These are phyloP conservation scores for Eustoma russellianum DNA, from an alignment of 257 asterid species.

Conservation along the genomic window DNA sequence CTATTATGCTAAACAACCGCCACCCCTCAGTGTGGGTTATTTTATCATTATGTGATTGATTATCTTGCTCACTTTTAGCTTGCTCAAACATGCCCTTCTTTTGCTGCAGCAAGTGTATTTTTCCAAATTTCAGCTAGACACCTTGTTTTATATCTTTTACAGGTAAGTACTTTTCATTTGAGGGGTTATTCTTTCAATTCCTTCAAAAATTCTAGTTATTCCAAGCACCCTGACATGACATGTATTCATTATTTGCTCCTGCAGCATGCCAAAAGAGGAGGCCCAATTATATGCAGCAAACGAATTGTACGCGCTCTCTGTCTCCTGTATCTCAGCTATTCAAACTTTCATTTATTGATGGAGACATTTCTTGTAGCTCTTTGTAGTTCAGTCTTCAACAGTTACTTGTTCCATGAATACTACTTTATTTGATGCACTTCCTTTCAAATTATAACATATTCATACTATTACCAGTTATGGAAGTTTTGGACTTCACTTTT, in stretches of 20 bases:
- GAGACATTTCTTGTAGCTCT: no score
- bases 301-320: conserved; percentile 63
- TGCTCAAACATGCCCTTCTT: conserved; percentile 21
- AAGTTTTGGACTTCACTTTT: no score
- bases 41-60: conserved; percentile 1
- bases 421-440: no score
- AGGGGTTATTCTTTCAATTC: no score
- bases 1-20: conserved; percentile 76
- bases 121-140: conserved; percentile 76
- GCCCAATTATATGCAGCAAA: conserved; percentile 88
- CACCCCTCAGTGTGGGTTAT: conserved; percentile 66
- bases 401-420: no score
- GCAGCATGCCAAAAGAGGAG: conserved; percentile 99
- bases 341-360: no score
- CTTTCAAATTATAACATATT: no score
- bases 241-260: conserved; percentile 14
- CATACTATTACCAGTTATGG: no score
- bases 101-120: conserved; percentile 77
- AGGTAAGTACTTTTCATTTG: conserved; percentile 30
- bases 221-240: background rate
- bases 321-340: background rate
- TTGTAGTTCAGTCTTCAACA: no score
- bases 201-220: no score
- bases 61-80: conserved; percentile 9
- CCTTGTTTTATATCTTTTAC: conserved; percentile 77